These are phyloP conservation scores for Leucocoprinus leucothites DNA, from an alignment of 768 basidiomycete genomes.

Conservation along the genomic window DNA sequence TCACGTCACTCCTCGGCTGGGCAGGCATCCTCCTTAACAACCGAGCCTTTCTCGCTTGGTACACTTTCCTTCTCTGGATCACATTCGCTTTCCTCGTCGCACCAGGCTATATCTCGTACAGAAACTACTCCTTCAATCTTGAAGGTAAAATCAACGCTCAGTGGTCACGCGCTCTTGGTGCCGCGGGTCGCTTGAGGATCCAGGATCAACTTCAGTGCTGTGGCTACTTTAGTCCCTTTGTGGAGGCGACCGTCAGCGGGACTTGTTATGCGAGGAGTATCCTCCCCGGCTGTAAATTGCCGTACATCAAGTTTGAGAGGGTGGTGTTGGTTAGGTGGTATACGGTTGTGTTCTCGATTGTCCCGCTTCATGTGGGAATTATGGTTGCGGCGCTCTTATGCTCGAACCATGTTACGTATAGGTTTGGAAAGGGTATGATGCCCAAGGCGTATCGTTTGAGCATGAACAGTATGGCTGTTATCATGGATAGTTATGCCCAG, in stretches of 20 bases:
- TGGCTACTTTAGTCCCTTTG: constrained; percentile 76
- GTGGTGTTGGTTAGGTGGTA: constrained; percentile 60
- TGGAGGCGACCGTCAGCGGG: constrained; percentile 72
- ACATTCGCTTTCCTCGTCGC: constrained; percentile 68
- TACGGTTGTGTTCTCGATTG: constrained; percentile 57
- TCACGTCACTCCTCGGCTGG: constrained; percentile 75
- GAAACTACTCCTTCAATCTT: constrained; percentile 51
- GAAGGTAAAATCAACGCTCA: constrained; percentile 77
- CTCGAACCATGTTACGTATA: constrained; percentile 80
- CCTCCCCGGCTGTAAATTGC: constrained; percentile 72
- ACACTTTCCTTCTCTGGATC: constrained; percentile 76
- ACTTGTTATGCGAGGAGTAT: constrained; percentile 70
- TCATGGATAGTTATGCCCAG: constrained; percentile 84
- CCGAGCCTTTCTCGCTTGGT: constrained; percentile 76
- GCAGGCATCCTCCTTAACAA: constrained; percentile 85
- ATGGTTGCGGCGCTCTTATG: constrained; percentile 68
- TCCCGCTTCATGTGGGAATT: constrained; percentile 60
- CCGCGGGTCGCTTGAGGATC: constrained; percentile 56
- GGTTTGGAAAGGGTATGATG: constrained; percentile 89
- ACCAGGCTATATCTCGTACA: constrained; percentile 81
- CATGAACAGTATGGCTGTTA: constrained; percentile 67
- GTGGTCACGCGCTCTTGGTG: constrained; percentile 63
- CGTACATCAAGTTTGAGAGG: constrained; percentile 56
- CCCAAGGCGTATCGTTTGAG: constrained; percentile 78
- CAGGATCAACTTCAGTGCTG: constrained; percentile 77